Conservation (phyloP, 2,329 filamentous ascomycete species). For the Colletotrichum plurivorum region DNA sequence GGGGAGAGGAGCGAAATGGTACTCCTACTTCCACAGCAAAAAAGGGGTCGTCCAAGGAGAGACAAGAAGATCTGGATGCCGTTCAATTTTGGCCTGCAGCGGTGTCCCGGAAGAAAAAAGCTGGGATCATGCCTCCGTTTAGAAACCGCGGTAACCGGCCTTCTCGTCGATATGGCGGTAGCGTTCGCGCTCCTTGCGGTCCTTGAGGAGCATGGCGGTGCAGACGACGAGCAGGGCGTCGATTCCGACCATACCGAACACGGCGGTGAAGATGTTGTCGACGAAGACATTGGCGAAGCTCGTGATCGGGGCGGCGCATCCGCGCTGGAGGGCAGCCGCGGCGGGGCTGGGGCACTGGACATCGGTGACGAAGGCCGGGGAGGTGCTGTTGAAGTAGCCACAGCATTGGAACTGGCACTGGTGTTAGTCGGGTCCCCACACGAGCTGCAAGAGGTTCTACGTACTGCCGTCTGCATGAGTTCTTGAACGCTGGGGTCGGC, state of each 20-base stretch:
- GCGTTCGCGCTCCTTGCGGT: conserved; percentile 83
- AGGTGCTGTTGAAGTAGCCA: conserved; percentile 81
- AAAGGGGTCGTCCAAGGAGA: conserved; percentile 20
- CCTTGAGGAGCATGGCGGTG: conserved; percentile 83
- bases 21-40: conserved; percentile 16
- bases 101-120: conserved; percentile 7
- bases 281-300: conserved; percentile 79
- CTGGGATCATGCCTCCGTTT: conserved; percentile 44
- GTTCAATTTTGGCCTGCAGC: conserved; percentile 6
- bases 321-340: conserved; percentile 77
- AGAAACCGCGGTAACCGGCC: conserved; percentile 67
- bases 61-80: conserved; percentile 1
- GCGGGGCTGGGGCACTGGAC: conserved; percentile 77
- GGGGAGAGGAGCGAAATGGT: background rate
- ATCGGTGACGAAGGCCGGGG: conserved; percentile 80
- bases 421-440: conserved; percentile 38
- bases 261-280: conserved; percentile 82
- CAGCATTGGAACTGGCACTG: conserved; percentile 80
- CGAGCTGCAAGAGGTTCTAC: conserved; percentile 43
- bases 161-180: conserved; percentile 89
- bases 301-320: conserved; percentile 78
- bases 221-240: conserved; percentile 78
- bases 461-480: conserved; percentile 78
- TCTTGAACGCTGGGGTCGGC: conserved; percentile 73
- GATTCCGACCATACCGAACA: conserved; percentile 84